A percentile compares a stretch with the other conserved stretches of the same genome.
Conservation (phyloP, 1,139 yeast species). For the Protomyces pachydermus region DNA sequence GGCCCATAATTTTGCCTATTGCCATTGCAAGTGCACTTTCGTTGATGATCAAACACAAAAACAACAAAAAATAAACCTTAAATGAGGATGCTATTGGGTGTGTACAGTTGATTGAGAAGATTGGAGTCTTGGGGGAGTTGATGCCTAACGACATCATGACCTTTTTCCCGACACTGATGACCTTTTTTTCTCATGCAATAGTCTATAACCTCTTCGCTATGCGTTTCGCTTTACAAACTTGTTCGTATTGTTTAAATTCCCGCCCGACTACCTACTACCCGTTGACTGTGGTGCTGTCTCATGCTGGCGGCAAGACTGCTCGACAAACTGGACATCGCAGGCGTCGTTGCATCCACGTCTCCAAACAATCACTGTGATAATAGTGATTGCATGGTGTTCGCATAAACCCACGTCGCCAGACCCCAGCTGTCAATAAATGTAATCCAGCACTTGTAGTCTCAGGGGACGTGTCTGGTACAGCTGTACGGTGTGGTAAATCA, state of each 20-base stretch:
- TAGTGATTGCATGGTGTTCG: slow-evolving; percentile 89
- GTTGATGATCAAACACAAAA: neutral
- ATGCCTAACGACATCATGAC: neutral
- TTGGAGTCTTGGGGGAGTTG: neutral
- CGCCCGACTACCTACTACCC: neutral
- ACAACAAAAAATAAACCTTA: neutral
- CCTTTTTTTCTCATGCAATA: neutral
- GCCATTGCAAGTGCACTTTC: neutral
- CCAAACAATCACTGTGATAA: slow-evolving; percentile 81
- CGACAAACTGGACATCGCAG: slow-evolving; percentile 93
- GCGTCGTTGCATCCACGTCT: slow-evolving; percentile 89
- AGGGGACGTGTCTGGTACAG: slow-evolving; percentile 26
- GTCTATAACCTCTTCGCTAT: neutral
- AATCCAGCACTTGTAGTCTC: slow-evolving; percentile 37
- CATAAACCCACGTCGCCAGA: slow-evolving; percentile 52
- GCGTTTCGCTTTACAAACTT: neutral
- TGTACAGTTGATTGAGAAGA: neutral
- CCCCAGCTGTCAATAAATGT: neutral
- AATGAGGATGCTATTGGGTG: neutral
- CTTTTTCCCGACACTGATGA: neutral
- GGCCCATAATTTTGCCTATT: neutral
- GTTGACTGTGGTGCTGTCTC: neutral
- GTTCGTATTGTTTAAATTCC: neutral
- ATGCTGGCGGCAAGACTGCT: slow-evolving; percentile 67
- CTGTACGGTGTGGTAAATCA: slow-evolving; percentile 49